phyloP scores from a whole-genome alignment of 257 asterid species.

The Solanum ossicruentum region DNA sequence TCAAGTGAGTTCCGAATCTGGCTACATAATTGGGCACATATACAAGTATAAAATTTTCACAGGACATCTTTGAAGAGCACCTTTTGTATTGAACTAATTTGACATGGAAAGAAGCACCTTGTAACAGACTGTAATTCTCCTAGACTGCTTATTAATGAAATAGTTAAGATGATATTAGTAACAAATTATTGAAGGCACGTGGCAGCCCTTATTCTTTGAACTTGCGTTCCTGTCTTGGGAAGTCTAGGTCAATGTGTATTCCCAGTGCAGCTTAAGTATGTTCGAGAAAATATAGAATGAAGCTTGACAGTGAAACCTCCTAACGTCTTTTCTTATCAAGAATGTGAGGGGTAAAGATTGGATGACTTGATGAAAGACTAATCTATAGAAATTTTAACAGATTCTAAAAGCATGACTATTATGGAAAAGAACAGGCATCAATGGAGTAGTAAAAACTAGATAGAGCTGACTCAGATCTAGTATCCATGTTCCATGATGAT shows the following conservation, averaged over 20 bases:
- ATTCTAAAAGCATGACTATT: neutral
- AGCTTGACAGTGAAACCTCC: neutral
- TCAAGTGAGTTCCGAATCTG: neutral
- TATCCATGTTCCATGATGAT: neutral
- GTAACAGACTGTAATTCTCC: neutral
- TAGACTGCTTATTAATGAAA: neutral
- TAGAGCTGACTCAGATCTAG: neutral
- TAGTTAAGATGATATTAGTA: neutral
- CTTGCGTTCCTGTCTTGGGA: neutral
- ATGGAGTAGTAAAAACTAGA: neutral
- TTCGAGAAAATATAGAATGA: neutral
- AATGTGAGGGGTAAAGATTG: neutral
- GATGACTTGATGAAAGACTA: neutral
- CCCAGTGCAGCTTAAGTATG: neutral
- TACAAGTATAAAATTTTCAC: neutral
- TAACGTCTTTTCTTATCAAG: neutral
- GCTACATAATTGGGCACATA: neutral
- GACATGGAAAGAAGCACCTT: neutral
- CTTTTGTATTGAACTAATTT: neutral
- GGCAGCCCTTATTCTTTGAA: neutral
- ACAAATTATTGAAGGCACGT: neutral
- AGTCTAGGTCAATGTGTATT: neutral
- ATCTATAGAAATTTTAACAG: neutral
- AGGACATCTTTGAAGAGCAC: neutral
- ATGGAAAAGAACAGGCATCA: neutral